phyloP scores from a whole-genome alignment of 2,329 filamentous ascomycete species.

The Westerdykella sp. region DNA sequence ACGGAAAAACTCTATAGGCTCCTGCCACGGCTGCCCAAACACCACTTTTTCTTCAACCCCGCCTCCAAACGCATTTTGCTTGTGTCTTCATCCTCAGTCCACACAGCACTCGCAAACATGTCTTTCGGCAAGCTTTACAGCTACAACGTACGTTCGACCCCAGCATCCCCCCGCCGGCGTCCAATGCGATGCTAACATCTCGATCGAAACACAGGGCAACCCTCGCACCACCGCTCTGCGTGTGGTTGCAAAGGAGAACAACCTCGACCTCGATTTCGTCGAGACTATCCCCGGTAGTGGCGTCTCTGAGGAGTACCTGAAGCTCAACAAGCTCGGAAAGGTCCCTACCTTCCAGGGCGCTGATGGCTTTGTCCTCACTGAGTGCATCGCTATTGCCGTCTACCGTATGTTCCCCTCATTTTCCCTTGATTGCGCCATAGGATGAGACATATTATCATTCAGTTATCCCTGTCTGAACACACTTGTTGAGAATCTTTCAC shows the following conservation, averaged over 20 bases:
- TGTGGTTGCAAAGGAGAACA: constrained; percentile 96
- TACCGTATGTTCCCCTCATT: constrained; percentile 67
- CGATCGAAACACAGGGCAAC: constrained; percentile 63
- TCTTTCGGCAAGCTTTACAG: constrained; percentile 98
- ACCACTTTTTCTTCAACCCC: constrained; percentile 19
- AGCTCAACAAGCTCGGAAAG: constrained; percentile 82
- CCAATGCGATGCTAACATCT: background rate
- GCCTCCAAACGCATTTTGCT: constrained; percentile 20
- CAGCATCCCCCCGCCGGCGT: background rate
- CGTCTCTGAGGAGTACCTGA: constrained; percentile 69
- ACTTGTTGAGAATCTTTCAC: constrained; percentile 70
- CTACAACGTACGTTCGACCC: constrained; percentile 56
- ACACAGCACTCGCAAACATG: constrained; percentile 55
- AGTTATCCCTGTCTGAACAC: constrained; percentile 80
- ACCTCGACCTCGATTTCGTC: constrained; percentile 82
- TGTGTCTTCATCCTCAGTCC: constrained; percentile 21
- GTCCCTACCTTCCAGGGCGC: constrained; percentile 87
- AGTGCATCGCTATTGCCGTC: constrained; percentile 92
- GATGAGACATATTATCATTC: constrained; percentile 66
- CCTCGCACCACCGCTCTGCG: constrained; percentile 81
- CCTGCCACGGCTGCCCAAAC: background rate
- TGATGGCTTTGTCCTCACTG: constrained; percentile 83
- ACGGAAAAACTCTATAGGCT: background rate
- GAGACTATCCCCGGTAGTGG: constrained; percentile 60
- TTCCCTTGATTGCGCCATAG: constrained; percentile 46